phyloP scores from a whole-genome alignment of 208 protist species.

The Naegleria lovaniensis region DNA sequence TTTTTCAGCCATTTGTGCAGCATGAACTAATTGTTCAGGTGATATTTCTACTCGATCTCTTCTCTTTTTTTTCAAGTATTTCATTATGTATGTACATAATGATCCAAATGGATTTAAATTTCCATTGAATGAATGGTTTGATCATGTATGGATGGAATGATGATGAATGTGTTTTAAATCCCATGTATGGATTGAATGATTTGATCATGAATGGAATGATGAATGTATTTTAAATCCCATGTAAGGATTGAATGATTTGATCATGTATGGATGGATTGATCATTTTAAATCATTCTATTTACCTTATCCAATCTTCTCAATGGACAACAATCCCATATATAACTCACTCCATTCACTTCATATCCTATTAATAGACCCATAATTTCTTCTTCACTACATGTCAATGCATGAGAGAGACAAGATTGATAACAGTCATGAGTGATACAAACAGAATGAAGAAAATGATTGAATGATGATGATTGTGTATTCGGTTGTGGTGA shows the following conservation, averaged over 20 bases:
- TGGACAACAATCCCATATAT: not conserved
- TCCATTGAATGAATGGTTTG: too few species aligned
- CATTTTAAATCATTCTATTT: too few species aligned
- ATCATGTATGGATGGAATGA: not conserved
- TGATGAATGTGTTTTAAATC: not conserved
- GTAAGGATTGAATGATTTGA: too few species aligned
- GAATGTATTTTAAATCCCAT: too few species aligned
- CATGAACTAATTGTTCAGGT: conserved; percentile 51
- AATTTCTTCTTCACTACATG: conserved; percentile 67
- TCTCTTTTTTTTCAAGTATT: conserved; percentile 55
- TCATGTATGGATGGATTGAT: too few species aligned
- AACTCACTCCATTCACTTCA: not conserved
- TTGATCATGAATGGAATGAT: too few species aligned
- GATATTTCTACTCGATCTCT: conserved; percentile 67
- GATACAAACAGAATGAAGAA: conserved; percentile 40
- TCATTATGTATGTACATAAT: conserved; percentile 48
- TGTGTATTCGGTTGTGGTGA: too few species aligned
- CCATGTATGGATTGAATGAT: too few species aligned
- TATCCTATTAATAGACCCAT: conserved; percentile 63
- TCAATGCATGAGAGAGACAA: conserved; percentile 63
- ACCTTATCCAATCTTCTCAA: conserved; percentile 8
- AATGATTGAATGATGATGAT: too few species aligned
- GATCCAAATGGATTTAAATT: conserved; percentile 50
- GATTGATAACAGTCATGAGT: conserved; percentile 54
- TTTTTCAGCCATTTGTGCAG: conserved; percentile 55